Evolutionary conservation across 441 rosid genomes (phyloP).

Genomic region (Populus tomentosa): DNA sequence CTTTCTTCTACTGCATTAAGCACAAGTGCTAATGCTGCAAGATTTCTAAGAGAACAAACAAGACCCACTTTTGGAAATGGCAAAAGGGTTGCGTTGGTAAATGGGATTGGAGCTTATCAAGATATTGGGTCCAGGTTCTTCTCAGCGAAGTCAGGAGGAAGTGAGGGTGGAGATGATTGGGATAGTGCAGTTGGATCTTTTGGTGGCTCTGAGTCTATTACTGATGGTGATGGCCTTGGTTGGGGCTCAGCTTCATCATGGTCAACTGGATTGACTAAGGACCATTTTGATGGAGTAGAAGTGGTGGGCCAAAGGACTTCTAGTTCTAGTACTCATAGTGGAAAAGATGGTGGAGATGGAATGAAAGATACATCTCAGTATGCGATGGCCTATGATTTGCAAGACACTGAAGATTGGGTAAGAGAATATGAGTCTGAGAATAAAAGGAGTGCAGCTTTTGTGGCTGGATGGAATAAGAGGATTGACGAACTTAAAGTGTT

Average conservation of each 20-base stretch:
- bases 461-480: constrained; percentile 25
- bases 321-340: constrained; percentile 15
- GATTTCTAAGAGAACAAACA: constrained; percentile 25
- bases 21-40: constrained; percentile 19
- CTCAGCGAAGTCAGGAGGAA: constrained; percentile 38
- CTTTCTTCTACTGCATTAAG: constrained; percentile 30
- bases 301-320: constrained; percentile 31
- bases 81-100: constrained; percentile 12
- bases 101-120: constrained; percentile 9
- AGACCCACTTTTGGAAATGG: neutral
- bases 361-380: neutral
- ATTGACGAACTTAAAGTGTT: constrained; percentile 46
- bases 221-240: constrained; percentile 37
- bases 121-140: constrained; percentile 22
- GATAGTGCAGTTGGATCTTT: constrained; percentile 30
- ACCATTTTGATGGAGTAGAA: constrained; percentile 67
- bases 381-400: neutral
- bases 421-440: neutral
- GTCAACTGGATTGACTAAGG: constrained; percentile 81
- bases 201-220: constrained; percentile 17
- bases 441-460: constrained; percentile 15
- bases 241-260: constrained; percentile 75
- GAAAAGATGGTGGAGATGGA: constrained; percentile 30
- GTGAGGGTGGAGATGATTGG: constrained; percentile 37
- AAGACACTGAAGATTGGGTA: neutral